phyloP scores from a whole-genome alignment of 2,329 filamentous ascomycete species.

The Clarireedia paspali region DNA sequence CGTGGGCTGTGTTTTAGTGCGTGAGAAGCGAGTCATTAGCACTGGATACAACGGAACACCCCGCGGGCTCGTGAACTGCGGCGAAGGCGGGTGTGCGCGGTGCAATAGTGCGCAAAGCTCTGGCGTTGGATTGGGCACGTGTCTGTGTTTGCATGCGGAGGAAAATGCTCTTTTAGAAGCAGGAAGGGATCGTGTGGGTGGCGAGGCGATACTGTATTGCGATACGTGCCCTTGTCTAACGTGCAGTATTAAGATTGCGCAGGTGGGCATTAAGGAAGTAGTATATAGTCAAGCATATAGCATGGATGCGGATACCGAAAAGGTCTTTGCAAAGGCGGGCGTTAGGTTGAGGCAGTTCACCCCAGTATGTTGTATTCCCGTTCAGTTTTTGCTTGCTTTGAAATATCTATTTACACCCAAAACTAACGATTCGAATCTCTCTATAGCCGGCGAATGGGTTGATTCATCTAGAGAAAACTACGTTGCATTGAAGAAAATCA shows the following conservation, averaged over 20 bases:
- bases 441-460: slow-evolving; percentile 54
- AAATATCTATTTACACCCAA: slow-evolving; percentile 1
- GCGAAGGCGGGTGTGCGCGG: slow-evolving; percentile 79
- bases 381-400: background rate
- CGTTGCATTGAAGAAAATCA: no score
- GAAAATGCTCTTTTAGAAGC: slow-evolving; percentile 96
- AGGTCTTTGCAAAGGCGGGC: slow-evolving; percentile 75
- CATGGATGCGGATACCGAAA: slow-evolving; percentile 81
- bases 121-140: slow-evolving; percentile 74
- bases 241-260: slow-evolving; percentile 96
- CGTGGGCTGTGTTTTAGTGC: slow-evolving; percentile 88
- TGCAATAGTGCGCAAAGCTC: slow-evolving; percentile 70
- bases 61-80: slow-evolving; percentile 79
- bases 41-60: slow-evolving; percentile 99
- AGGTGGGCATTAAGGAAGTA: slow-evolving; percentile 92
- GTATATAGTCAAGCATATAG: slow-evolving; percentile 92
- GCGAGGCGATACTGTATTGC: slow-evolving; percentile 80
- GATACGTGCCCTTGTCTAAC: slow-evolving; percentile 96
- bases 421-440: background rate
- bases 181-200: slow-evolving; percentile 79
- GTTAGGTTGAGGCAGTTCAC: slow-evolving; percentile 82
- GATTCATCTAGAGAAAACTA: slow-evolving; percentile 48
- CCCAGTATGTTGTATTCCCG: slow-evolving; percentile 49
- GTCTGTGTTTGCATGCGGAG: slow-evolving; percentile 94
- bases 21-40: slow-evolving; percentile 78